Percentiles rank a stretch among this genome's conserved stretches.
These are phyloP conservation scores for Deinandra increscens DNA, from an alignment of 129 eudicot genomes.

Conservation along the genomic window DNA sequence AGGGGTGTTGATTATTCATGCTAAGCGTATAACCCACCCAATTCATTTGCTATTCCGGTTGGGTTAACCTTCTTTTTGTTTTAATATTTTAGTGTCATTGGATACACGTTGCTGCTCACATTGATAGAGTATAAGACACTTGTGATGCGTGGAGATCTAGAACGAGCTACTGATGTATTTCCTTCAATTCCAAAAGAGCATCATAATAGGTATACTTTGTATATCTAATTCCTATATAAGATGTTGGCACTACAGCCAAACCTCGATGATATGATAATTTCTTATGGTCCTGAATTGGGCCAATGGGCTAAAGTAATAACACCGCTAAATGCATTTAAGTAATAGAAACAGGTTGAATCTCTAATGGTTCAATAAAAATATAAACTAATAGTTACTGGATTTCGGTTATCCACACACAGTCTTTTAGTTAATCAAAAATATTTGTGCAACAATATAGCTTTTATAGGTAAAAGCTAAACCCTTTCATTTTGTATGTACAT, in stretches of 20 bases:
- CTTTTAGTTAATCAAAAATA: neutral
- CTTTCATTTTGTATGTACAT: neutral
- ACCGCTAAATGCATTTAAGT: neutral
- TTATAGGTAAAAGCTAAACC: neutral
- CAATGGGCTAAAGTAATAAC: neutral
- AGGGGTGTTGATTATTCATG: neutral
- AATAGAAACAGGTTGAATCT: neutral
- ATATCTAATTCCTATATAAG: neutral
- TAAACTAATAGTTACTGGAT: neutral
- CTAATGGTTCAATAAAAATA: neutral
- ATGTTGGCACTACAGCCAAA: conserved; percentile 1
- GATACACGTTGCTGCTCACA: conserved; percentile 81
- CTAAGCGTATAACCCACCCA: neutral
- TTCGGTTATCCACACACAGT: neutral
- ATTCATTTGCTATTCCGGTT: conserved; percentile 4
- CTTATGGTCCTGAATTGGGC: neutral
- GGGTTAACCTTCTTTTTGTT: conserved; percentile 2
- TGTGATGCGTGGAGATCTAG: conserved; percentile 97
- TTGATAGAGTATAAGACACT: conserved; percentile 96
- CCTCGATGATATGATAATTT: neutral
- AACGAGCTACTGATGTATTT: conserved; percentile 69
- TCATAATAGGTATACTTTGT: conserved; percentile 60
- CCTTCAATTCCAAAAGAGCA: conserved; percentile 91
- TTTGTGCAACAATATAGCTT: neutral
- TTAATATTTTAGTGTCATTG: conserved; percentile 65